These are phyloP conservation scores for Penicillium brasilianum DNA, from an alignment of 2,329 filamentous ascomycete genomes.

Conservation along the genomic window DNA sequence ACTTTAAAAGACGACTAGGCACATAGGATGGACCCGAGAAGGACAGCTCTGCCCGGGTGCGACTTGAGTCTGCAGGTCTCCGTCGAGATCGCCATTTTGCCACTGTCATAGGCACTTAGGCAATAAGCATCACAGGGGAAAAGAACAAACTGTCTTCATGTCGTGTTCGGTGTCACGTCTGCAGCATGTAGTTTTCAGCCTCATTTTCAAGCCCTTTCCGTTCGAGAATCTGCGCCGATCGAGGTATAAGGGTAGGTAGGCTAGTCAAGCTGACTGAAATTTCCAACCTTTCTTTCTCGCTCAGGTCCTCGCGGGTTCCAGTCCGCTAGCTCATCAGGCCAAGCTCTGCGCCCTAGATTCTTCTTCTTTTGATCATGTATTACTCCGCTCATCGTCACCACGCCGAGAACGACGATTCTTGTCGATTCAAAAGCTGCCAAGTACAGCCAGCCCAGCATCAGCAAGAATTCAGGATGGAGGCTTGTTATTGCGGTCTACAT, in stretches of 20 bases:
- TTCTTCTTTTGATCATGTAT: background rate
- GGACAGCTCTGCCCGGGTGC: slow-evolving; percentile 13
- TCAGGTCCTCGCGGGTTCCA: background rate
- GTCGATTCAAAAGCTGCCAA: background rate
- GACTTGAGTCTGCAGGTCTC: slow-evolving; percentile 13
- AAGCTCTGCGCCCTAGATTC: background rate
- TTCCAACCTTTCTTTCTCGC: too few species aligned
- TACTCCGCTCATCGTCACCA: background rate
- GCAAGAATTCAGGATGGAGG: background rate
- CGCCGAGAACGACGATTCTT: background rate
- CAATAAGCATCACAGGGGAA: background rate
- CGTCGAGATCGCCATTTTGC: background rate
- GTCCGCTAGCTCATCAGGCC: background rate
- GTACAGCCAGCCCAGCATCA: background rate
- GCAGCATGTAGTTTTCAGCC: background rate
- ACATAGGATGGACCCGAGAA: background rate
- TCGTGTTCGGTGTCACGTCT: background rate
- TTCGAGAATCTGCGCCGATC: background rate
- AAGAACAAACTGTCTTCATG: background rate
- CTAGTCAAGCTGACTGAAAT: background rate
- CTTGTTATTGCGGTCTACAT: background rate
- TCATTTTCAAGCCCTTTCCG: background rate
- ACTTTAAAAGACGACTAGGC: background rate
- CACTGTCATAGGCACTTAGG: background rate
- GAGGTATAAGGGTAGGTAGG: background rate